phyloP scores from a whole-genome alignment of 202 grass and related monocot genomes.

The Panicum virgatum region DNA sequence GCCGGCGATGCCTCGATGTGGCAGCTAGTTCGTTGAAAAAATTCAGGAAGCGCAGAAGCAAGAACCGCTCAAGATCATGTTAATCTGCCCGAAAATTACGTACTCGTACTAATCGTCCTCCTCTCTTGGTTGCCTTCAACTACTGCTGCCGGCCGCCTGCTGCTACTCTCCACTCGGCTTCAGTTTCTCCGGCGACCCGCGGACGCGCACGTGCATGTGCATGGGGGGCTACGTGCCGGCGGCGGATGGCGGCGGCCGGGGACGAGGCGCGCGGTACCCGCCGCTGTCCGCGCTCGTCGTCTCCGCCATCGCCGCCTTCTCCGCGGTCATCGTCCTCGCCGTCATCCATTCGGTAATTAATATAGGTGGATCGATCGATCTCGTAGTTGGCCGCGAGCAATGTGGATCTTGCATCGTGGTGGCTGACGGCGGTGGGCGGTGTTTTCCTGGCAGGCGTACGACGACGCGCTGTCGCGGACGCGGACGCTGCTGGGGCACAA shows the following conservation, averaged over 20 bases:
- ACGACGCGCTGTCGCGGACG: constrained; percentile 49
- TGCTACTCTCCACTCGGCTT: no score
- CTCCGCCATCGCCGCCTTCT: constrained; percentile 58
- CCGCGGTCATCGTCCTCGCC: constrained; percentile 55
- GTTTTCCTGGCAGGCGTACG: constrained; percentile 43
- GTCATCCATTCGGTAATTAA: constrained; percentile 50
- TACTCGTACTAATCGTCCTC: not conserved
- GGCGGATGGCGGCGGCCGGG: constrained; percentile 28
- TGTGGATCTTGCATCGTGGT: not conserved
- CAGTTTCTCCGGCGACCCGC: not conserved
- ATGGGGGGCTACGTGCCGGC: constrained; percentile 25
- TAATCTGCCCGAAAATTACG: not conserved
- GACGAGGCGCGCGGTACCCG: constrained; percentile 27
- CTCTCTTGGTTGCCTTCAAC: not conserved
- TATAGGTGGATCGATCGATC: not conserved
- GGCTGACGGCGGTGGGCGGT: not conserved
- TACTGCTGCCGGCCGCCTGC: not conserved
- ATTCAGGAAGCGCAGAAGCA: not conserved
- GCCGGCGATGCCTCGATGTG: not conserved
- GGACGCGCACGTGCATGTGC: not conserved
- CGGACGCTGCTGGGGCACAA: constrained; percentile 84
- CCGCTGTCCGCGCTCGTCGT: constrained; percentile 41
- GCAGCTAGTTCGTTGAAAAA: constrained; percentile 34
- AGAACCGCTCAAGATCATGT: constrained; percentile 14
- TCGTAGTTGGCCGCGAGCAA: not conserved